Evolutionary conservation across 495 filamentous ascomycete genomes (phyloP).

Genomic region (Talaromyces nanjingensis): DNA sequence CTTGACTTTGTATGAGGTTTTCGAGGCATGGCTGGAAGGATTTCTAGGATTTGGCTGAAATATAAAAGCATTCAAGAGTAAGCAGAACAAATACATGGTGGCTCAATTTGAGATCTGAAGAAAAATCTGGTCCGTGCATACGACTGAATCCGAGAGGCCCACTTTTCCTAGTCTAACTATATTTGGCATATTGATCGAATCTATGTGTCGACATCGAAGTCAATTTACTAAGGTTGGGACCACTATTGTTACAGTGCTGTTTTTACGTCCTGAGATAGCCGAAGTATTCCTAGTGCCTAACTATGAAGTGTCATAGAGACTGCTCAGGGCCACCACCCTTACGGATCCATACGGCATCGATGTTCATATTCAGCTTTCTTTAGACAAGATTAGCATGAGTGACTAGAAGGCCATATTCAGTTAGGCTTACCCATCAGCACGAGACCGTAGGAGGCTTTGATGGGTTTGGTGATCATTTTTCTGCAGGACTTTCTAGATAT

Average conservation of each 20-base stretch:
- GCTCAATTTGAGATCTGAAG: neutral
- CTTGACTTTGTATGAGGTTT: neutral
- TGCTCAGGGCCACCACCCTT: neutral
- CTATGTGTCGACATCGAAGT: neutral
- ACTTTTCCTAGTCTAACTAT: neutral
- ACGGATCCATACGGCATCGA: neutral
- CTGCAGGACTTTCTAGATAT: too few species aligned
- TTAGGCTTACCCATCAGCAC: too few species aligned
- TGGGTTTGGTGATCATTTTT: too few species aligned
- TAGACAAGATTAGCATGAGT: neutral
- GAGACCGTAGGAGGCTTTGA: too few species aligned
- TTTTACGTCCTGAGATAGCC: neutral
- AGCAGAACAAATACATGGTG: neutral
- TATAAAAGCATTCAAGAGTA: neutral
- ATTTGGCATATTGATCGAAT: neutral
- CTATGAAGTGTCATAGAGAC: neutral
- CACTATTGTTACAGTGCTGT: neutral
- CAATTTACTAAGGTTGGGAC: neutral
- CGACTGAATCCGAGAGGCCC: neutral
- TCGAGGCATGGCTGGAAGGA: neutral
- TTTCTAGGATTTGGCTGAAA: neutral
- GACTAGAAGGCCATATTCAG: too few species aligned
- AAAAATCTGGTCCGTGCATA: neutral
- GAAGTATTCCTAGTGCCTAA: neutral
- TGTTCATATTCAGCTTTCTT: neutral